These are phyloP conservation scores for Phlyctochytrium arcticum DNA, from an alignment of 192 early-diverging fungal species.

Conservation along the genomic window DNA sequence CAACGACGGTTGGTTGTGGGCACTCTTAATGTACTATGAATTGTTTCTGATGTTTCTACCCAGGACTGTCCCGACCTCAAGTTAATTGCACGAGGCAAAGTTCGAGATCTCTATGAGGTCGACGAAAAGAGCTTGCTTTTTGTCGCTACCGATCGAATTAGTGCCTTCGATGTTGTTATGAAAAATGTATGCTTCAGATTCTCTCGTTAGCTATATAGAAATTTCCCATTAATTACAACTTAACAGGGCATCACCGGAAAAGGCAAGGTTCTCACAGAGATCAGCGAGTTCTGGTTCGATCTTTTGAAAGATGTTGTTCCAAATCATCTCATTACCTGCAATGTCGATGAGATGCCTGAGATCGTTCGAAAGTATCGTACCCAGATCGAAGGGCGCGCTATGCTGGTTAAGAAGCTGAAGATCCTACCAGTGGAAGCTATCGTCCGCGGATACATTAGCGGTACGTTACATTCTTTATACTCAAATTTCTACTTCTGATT, in stretches of 20 bases:
- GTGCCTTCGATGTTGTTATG: slow-evolving; percentile 99
- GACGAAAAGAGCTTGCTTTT: slow-evolving; percentile 85
- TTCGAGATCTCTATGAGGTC: slow-evolving; percentile 94
- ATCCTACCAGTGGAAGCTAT: slow-evolving; percentile 97
- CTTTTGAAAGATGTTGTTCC: slow-evolving; percentile 81
- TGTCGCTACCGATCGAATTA: slow-evolving; percentile 96
- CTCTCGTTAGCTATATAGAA: too few species aligned
- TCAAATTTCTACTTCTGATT: too few species aligned
- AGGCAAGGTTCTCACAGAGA: slow-evolving; percentile 95
- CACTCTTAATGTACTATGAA: too few species aligned
- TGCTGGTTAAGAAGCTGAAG: slow-evolving; percentile 87
- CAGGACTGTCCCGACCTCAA: slow-evolving; percentile 80
- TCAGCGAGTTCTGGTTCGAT: slow-evolving; percentile 95
- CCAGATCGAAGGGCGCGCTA: slow-evolving; percentile 83
- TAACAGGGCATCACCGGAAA: slow-evolving; percentile 86
- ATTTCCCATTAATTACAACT: too few species aligned
- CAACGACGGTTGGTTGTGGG: too few species aligned
- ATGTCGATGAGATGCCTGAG: slow-evolving; percentile 89
- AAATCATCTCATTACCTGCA: slow-evolving; percentile 93
- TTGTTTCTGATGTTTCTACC: too few species aligned
- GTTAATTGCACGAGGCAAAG: slow-evolving; percentile 89
- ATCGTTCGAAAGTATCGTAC: slow-evolving; percentile 80
- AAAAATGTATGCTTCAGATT: slow-evolving; percentile 86
- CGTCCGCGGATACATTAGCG: slow-evolving; percentile 95
- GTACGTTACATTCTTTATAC: slow-evolving; percentile 38